Evolutionary conservation across 2,329 filamentous ascomycete genomes (phyloP).

Genomic region (Penicillium nordicum): DNA sequence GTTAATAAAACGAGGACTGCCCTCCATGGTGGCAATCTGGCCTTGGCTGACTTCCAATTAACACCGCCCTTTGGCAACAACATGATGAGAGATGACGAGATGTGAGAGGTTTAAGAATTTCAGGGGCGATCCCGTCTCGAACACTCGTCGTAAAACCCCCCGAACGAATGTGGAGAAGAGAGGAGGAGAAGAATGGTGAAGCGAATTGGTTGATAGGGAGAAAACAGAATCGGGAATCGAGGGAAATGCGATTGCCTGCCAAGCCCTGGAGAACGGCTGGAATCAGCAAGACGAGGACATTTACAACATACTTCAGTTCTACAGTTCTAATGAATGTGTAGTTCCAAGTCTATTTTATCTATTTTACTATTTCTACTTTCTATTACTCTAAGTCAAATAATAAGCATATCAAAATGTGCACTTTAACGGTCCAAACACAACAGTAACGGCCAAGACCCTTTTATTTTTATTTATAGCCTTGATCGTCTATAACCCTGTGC

Average conservation of each 20-base stretch:
- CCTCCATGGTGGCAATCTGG: conserved; percentile 72
- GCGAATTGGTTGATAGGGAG: conserved; percentile 14
- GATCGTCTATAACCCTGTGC: not conserved
- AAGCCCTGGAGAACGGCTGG: conserved; percentile 9
- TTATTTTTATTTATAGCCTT: conserved; percentile 8
- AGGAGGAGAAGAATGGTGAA: conserved; percentile 2
- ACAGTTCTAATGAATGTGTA: not conserved
- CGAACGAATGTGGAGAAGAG: conserved; percentile 26
- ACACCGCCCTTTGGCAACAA: conserved; percentile 85
- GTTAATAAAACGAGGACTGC: conserved; percentile 68
- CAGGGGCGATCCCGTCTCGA: conserved; percentile 21
- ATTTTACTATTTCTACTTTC: not conserved
- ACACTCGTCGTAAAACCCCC: conserved; percentile 24
- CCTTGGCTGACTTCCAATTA: conserved; percentile 86
- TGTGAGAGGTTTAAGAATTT: conserved; percentile 5
- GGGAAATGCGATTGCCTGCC: conserved; percentile 15
- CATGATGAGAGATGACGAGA: conserved; percentile 68
- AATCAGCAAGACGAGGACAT: conserved; percentile 5
- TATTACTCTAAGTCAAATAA: not conserved
- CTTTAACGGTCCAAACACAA: not conserved
- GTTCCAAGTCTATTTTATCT: not conserved
- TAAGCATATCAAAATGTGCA: not conserved
- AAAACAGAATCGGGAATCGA: conserved; percentile 21
- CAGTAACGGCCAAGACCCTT: not conserved
- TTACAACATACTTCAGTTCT: not conserved